Evolutionary conservation across 495 filamentous ascomycete genomes (phyloP).

Genomic region (Penicillium turbatum): DNA sequence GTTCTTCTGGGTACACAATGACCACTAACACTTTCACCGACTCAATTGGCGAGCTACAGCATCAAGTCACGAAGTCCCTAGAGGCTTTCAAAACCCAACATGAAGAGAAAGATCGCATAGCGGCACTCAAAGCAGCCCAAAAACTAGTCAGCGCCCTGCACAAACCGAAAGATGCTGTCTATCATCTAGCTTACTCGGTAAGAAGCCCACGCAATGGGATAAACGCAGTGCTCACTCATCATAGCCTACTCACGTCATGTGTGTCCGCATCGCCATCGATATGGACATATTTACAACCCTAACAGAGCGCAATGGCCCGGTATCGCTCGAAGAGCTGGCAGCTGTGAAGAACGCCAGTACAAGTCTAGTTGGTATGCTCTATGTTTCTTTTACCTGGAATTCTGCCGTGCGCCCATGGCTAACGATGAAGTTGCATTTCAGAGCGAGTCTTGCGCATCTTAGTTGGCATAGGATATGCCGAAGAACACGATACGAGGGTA

Average conservation of each 20-base stretch:
- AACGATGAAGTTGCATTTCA: neutral
- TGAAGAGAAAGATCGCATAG: constrained; percentile 12
- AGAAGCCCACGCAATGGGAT: neutral
- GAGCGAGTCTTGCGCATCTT: neutral
- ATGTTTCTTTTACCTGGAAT: no score
- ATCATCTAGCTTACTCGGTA: neutral
- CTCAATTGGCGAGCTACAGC: neutral
- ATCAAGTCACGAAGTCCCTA: neutral
- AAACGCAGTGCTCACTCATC: constrained; percentile 8
- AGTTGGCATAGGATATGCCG: neutral
- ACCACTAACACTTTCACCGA: neutral
- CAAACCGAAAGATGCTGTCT: constrained; percentile 8
- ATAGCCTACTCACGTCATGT: constrained; percentile 16
- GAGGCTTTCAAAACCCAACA: neutral
- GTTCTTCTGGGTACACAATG: neutral
- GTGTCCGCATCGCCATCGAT: constrained; percentile 18
- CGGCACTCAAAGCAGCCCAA: constrained; percentile 13
- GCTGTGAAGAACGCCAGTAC: constrained; percentile 9
- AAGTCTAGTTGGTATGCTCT: constrained; percentile 9
- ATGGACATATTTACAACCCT: constrained; percentile 17
- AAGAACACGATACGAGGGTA: neutral
- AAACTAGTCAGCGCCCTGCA: constrained; percentile 8
- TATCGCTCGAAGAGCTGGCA: constrained; percentile 14
- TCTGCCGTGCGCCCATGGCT: constrained; percentile 19
- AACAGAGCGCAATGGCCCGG: neutral